Conservation (phyloP, 2,329 filamentous ascomycete genomes). For the Rachicladosporium sp. region DNA sequence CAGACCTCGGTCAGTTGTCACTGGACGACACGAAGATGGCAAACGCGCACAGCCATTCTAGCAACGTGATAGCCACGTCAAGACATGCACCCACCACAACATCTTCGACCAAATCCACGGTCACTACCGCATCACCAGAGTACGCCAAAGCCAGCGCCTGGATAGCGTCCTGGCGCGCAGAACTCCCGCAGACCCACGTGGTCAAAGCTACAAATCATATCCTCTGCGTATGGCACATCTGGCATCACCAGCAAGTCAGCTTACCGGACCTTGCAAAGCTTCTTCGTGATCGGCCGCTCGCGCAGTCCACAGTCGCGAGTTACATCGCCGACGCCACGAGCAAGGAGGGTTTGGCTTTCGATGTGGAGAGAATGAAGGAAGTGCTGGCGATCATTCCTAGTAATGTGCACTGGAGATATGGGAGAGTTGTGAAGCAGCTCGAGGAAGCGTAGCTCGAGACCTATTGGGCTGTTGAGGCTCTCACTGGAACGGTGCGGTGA, state of each 20-base stretch:
- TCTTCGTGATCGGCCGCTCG: slow-evolving; percentile 49
- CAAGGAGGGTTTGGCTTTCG: slow-evolving; percentile 39
- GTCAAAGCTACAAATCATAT: slow-evolving; percentile 3
- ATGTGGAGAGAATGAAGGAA: slow-evolving; percentile 19
- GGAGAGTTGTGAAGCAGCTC: neutral
- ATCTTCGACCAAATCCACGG: neutral
- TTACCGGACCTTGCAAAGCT: slow-evolving; percentile 41
- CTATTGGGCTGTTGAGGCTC: no score
- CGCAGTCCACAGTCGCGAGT: slow-evolving; percentile 40
- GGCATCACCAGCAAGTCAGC: slow-evolving; percentile 43
- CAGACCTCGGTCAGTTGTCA: slow-evolving; percentile 6
- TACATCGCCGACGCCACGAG: slow-evolving; percentile 49
- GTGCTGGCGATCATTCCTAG: slow-evolving; percentile 15
- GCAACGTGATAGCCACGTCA: neutral
- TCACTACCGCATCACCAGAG: slow-evolving; percentile 3
- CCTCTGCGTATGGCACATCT: slow-evolving; percentile 49
- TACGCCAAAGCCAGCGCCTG: slow-evolving; percentile 10
- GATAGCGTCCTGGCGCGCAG: slow-evolving; percentile 6
- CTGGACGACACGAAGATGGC: neutral
- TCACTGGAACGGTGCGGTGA: no score
- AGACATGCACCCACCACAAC: neutral
- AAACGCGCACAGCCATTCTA: neutral
- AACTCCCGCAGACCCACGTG: slow-evolving; percentile 4
- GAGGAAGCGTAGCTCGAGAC: no score
- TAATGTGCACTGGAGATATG: slow-evolving; percentile 9